These are phyloP conservation scores for Thecaphora thlaspeos DNA, from an alignment of 1,284 basidiomycete genomes.

Conservation along the genomic window DNA sequence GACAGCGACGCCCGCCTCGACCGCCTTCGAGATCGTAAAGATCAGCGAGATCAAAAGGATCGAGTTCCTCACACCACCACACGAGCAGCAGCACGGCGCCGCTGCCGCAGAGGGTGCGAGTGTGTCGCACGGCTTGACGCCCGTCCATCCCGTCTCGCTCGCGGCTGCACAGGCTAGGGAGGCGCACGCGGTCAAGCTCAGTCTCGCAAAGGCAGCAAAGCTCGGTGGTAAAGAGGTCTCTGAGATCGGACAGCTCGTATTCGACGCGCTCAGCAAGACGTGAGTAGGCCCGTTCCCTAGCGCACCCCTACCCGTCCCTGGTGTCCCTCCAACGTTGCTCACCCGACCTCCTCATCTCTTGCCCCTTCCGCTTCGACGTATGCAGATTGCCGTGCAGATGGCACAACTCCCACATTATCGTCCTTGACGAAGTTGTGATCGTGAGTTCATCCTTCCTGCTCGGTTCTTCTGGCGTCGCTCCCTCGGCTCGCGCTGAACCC, in stretches of 20 bases:
- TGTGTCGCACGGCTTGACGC: slow-evolving; percentile 11
- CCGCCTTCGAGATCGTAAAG: slow-evolving; percentile 51
- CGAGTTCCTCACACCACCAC: slow-evolving; percentile 10
- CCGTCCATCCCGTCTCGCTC: slow-evolving; percentile 26
- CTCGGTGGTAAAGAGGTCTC: slow-evolving; percentile 42
- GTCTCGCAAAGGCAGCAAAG: slow-evolving; percentile 30
- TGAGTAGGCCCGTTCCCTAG: slow-evolving; percentile 17
- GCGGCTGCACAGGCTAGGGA: slow-evolving; percentile 36
- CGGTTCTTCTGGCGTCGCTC: no score
- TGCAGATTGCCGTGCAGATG: slow-evolving; percentile 53
- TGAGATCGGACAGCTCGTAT: slow-evolving; percentile 42
- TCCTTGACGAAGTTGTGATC: slow-evolving; percentile 55
- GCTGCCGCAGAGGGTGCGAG: no score
- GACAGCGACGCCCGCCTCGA: slow-evolving; percentile 5
- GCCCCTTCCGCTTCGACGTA: not conserved
- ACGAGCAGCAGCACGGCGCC: not conserved
- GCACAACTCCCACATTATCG: slow-evolving; percentile 55
- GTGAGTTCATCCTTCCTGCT: slow-evolving; percentile 13
- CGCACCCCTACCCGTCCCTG: not conserved
- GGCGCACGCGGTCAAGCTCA: slow-evolving; percentile 34
- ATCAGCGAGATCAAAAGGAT: slow-evolving; percentile 42
- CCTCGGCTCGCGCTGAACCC: no score
- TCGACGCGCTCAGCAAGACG: slow-evolving; percentile 55
- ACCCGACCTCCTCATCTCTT: not conserved
- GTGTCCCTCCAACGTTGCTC: no score